Percentiles rank a stretch among this genome's conserved stretches.
These are phyloP conservation scores for Raffaelea arxii DNA, from an alignment of 2,329 filamentous ascomycete genomes.

Conservation along the genomic window DNA sequence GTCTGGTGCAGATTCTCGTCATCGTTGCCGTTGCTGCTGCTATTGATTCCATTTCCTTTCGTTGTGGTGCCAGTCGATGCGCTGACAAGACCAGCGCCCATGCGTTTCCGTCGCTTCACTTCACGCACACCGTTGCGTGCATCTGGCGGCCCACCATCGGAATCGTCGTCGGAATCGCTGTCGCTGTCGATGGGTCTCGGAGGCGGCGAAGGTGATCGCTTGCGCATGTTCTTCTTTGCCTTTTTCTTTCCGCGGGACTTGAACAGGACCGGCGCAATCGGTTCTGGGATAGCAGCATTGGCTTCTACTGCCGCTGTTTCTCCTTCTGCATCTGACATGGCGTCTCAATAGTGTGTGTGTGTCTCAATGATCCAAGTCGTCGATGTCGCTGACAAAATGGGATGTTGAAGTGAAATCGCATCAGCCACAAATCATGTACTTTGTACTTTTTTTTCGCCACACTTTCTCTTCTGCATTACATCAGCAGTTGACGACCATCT, in stretches of 20 bases:
- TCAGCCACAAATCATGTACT: too few relatives aligned
- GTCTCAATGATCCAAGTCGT: too few relatives aligned
- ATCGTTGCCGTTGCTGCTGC: slow-evolving; percentile 22
- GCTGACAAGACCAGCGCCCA: slow-evolving; percentile 23
- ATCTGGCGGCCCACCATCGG: slow-evolving; percentile 51
- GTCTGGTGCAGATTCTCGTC: slow-evolving; percentile 29
- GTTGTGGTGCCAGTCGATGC: slow-evolving; percentile 28
- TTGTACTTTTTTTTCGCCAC: too few relatives aligned
- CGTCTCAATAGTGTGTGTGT: too few relatives aligned
- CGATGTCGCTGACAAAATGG: too few relatives aligned
- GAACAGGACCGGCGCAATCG: slow-evolving; percentile 48
- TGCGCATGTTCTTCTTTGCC: slow-evolving; percentile 67
- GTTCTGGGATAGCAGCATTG: slow-evolving; percentile 19
- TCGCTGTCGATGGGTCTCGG: slow-evolving; percentile 47
- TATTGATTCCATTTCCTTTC: slow-evolving; percentile 15
- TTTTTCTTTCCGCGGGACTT: slow-evolving; percentile 73
- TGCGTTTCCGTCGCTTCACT: slow-evolving; percentile 70
- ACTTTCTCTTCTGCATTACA: too few relatives aligned
- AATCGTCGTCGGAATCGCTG: slow-evolving; percentile 53
- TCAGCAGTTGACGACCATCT: too few relatives aligned
- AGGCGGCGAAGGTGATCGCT: slow-evolving; percentile 68
- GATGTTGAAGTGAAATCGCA: too few relatives aligned
- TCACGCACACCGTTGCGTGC: slow-evolving; percentile 42
- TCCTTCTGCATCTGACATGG: slow-evolving; percentile 6
- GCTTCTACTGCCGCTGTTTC: slow-evolving; percentile 17